Evolutionary conservation across 345 rosid species (phyloP).

Genomic region (Eucalyptus grandis): DNA sequence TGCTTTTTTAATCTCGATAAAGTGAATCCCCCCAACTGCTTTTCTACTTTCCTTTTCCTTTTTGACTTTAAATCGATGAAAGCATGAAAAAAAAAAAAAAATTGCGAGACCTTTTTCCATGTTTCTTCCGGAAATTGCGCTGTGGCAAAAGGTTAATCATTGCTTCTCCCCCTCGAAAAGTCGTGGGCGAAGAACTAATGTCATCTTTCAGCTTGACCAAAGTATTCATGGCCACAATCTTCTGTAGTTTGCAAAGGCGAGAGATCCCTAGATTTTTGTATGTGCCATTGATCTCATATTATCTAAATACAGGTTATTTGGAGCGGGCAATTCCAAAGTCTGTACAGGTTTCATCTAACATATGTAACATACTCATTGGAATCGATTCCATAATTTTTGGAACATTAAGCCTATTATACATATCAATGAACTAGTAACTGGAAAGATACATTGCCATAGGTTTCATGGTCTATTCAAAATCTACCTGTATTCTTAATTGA

Average conservation of each 20-base stretch:
- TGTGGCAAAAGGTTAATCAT: not conserved
- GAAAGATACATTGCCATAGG: no score
- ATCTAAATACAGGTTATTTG: no score
- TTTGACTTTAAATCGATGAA: not conserved
- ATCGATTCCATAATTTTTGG: no score
- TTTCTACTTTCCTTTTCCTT: not conserved
- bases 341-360: accelerated
- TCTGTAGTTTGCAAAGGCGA: not conserved
- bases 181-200: not conserved
- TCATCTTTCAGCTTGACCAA: not conserved
- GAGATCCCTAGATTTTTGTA: not conserved
- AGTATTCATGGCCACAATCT: not conserved
- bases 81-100: not conserved
- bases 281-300: accelerated
- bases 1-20: not conserved
- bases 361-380: accelerated
- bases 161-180: not conserved
- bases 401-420: no score
- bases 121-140: not conserved
- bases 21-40: not conserved
- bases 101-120: not conserved
- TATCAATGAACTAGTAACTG: accelerated
- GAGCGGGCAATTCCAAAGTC: accelerated
- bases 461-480: no score
- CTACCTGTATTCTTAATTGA: no score